Conservation (phyloP, 2,329 filamentous ascomycete genomes). For the Ramularia endophylla region DNA sequence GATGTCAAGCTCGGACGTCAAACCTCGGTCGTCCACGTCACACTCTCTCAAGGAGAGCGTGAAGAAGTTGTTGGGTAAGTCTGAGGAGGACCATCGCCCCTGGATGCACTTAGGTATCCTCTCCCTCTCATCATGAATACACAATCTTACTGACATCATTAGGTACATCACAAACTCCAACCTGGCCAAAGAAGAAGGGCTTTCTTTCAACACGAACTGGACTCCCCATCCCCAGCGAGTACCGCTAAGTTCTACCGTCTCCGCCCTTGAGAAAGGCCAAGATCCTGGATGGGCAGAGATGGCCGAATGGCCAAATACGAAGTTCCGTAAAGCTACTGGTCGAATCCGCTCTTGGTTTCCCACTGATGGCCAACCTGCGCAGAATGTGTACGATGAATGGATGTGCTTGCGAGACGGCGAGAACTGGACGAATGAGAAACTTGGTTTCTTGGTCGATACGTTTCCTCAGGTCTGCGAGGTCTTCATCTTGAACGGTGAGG, state of each 20-base stretch:
- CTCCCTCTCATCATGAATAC: neutral
- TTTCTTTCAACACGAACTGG: constrained; percentile 52
- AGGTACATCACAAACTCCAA: constrained; percentile 60
- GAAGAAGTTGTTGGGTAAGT: constrained; percentile 53
- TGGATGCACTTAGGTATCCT: neutral
- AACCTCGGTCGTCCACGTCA: constrained; percentile 58
- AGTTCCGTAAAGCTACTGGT: constrained; percentile 45
- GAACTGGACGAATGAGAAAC: constrained; percentile 56
- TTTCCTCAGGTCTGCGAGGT: constrained; percentile 61
- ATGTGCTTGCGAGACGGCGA: constrained; percentile 55
- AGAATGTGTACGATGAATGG: constrained; percentile 58
- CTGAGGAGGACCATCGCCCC: neutral
- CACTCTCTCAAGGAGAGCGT: constrained; percentile 47
- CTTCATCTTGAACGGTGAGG: constrained; percentile 28
- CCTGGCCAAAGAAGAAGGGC: constrained; percentile 52
- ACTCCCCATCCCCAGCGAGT: constrained; percentile 38
- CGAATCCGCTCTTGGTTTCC: constrained; percentile 51
- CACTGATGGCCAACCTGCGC: constrained; percentile 37
- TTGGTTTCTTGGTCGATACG: constrained; percentile 64
- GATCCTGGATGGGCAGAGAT: constrained; percentile 46
- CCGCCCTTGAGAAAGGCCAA: constrained; percentile 36
- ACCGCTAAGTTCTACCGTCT: constrained; percentile 33
- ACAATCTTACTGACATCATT: neutral
- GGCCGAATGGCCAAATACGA: constrained; percentile 38
- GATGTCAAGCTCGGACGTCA: constrained; percentile 61